Base-by-base conservation (phyloP, 2,329 filamentous ascomycete species). In the Verticillium dahliae region DNA sequence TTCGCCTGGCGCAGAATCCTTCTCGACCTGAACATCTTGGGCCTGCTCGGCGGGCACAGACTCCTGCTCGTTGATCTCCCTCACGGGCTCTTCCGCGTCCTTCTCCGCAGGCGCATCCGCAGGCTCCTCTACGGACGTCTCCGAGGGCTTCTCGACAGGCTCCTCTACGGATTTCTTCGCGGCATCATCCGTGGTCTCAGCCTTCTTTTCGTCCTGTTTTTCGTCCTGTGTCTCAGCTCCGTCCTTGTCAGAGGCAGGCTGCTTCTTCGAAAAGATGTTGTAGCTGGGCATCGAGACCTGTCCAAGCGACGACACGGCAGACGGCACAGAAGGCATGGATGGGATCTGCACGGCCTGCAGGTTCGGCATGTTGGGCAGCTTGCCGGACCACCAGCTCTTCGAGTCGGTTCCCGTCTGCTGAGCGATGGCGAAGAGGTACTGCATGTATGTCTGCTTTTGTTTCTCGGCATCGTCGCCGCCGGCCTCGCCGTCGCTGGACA, bases 381-480 rank as follows among this genome's bases (percentile, higher is more conserved):
- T 81, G 59, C 86, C 73, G 3, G 80, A 81, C 55, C 80, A 72
- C 68, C 78, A 82, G 0, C 77, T 77, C 59, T 74, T 77, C 3
- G 81, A 72, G 1, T 73, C 79, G 0, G 77, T 78, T 3, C 81
- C 78, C 0, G 81, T 76, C 45, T 81, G 76, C 62, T 82, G 78
- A 0, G 81, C 80, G 3, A 83, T 73, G 1, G 70, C 69, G 67
- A 83, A 80, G 1, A 84, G 75, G 60, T 84, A 78, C 33, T 77
- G 75, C 67, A 83, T 73, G 66, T 84, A 84, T 4, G 71, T 78
- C 57, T 69, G 69, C 67, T 74, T 76, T 18, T 45, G 15, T 41
- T 73, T 69, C 56, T 74, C 71, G 2, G 71, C 71, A 18, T 76
- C 72, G 31, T 70, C 74, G 1, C 73, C 72, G 0, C 71, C 69